Evolutionary conservation across 2,329 filamentous ascomycete genomes (phyloP), one percentile per base, ranked within the genome.

Genomic region (Pseudopyricularia javanii): DNA sequence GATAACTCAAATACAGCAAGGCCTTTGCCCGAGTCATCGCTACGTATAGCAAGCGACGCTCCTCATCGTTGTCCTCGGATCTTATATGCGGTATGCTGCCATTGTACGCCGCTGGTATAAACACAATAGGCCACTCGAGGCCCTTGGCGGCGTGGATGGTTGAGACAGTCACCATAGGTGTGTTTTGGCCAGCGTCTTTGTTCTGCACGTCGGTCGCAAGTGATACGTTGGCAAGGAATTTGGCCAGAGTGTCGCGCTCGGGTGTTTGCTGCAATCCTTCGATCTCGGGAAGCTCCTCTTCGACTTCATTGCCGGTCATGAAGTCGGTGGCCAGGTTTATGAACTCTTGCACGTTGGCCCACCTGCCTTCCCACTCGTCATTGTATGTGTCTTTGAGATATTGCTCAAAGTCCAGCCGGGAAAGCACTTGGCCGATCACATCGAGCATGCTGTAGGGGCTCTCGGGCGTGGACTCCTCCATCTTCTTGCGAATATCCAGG

Each of bases 91-190:
- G 91, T 55, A 97, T 94, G 2, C 86, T 91, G 1, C 91, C 93
- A 48, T 90, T 82, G 63, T 95, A 95, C 26, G 89, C 85, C 1
- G 87, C 88, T 6, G 93, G 91, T 15, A 97, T 83, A 65, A 97
- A 97, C 1, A 97, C 89, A 1, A 95, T 77, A 0, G 91, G 91
- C 93, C 93, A 98, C 66, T 98, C 91, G 1, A 98, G 74, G 3
- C 91, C 91, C 67, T 98, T 98, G 3, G 91, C 89, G 0, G 91
- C 90, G 64, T 98, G 91, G 11, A 98, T 96, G 0, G 91, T 98
- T 6, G 90, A 96, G 24, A 98, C 88, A 0, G 91, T 96, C 20
- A 97, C 80, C 59, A 87, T 75, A 2, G 79, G 73, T 28, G 74
- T 78, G 28, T 73, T 73, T 22, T 74, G 73, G 2, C 76, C 74